Conservation (phyloP, 352 stramenopile species). For the Phytophthora crassamura region DNA sequence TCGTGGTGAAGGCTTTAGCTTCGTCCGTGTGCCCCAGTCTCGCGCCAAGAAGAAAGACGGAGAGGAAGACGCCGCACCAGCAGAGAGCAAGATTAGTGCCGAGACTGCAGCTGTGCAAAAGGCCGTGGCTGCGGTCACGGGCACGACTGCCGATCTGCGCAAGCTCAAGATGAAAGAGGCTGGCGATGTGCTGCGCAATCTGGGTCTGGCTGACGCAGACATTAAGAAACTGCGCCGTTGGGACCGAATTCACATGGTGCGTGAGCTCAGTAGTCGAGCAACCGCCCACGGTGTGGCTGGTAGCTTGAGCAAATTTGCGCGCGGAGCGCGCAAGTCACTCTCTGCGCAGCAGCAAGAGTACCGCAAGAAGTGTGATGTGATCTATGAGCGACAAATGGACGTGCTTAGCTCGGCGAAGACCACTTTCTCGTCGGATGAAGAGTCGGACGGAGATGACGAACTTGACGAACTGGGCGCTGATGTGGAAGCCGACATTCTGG, state of each 20-base stretch:
- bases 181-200: slow-evolving; percentile 79
- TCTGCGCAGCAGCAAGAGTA: slow-evolving; percentile 88
- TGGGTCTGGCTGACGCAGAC: slow-evolving; percentile 78
- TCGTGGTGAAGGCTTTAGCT: slow-evolving; percentile 87
- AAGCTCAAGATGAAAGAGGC: slow-evolving; percentile 90
- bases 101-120: slow-evolving; percentile 79
- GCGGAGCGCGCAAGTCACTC: slow-evolving; percentile 79
- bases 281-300: slow-evolving; percentile 75
- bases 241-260: slow-evolving; percentile 86
- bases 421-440: slow-evolving; percentile 80
- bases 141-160: slow-evolving; percentile 84
- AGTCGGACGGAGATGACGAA: slow-evolving; percentile 75
- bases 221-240: slow-evolving; percentile 86
- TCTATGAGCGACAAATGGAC: slow-evolving; percentile 87
- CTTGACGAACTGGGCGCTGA: slow-evolving; percentile 78
- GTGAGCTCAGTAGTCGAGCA: slow-evolving; percentile 77
- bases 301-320: slow-evolving; percentile 82
- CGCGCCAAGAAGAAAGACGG: slow-evolving; percentile 86
- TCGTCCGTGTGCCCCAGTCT: slow-evolving; percentile 79
- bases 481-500: slow-evolving; percentile 78
- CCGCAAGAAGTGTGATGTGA: slow-evolving; percentile 84
- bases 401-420: slow-evolving; percentile 66
- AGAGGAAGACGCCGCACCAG: slow-evolving; percentile 59
- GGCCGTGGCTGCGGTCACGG: slow-evolving; percentile 77
- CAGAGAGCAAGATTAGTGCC: slow-evolving; percentile 51